phyloP scores from a whole-genome alignment of 2,329 filamentous ascomycete genomes.

The Elsinoe perseae region DNA sequence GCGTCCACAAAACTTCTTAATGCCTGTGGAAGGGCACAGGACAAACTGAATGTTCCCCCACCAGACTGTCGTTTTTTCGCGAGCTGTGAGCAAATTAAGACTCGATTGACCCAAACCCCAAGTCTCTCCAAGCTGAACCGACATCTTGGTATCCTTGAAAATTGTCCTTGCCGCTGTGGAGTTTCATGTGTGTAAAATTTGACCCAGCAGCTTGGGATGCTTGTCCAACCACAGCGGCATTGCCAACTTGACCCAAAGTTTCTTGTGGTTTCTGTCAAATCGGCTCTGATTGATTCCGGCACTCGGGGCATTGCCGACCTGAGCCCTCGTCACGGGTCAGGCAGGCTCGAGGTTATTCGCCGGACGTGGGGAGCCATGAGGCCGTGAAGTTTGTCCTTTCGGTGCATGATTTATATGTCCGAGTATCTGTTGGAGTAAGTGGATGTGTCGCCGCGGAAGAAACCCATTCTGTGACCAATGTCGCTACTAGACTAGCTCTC shows the following conservation, averaged over 20 bases:
- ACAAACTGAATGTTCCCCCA: too few relatives aligned
- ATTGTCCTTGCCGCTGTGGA: not conserved
- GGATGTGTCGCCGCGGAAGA: not conserved
- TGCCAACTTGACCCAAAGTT: not conserved
- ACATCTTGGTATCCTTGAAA: not conserved
- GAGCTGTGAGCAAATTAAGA: not conserved
- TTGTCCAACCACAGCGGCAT: constrained; percentile 4
- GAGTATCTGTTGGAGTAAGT: not conserved
- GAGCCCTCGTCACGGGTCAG: not conserved
- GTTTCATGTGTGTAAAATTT: not conserved
- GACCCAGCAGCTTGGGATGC: constrained; percentile 8
- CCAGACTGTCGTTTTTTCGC: not conserved
- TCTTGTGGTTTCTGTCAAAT: not conserved
- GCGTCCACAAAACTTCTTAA: too few relatives aligned
- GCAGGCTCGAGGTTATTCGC: not conserved
- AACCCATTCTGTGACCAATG: not conserved
- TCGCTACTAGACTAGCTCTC: not conserved
- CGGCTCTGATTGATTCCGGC: not conserved
- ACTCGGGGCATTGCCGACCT: constrained; percentile 5
- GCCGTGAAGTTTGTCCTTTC: not conserved
- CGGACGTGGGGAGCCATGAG: not conserved
- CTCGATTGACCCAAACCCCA: not conserved
- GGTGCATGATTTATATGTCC: not conserved
- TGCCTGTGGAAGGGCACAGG: too few relatives aligned
- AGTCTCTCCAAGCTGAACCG: not conserved